Percentiles rank a stretch among this genome's conserved stretches.
Evolutionary conservation across 176 grass and related monocot genomes (phyloP).

Genomic region (Luzula sylvatica): DNA sequence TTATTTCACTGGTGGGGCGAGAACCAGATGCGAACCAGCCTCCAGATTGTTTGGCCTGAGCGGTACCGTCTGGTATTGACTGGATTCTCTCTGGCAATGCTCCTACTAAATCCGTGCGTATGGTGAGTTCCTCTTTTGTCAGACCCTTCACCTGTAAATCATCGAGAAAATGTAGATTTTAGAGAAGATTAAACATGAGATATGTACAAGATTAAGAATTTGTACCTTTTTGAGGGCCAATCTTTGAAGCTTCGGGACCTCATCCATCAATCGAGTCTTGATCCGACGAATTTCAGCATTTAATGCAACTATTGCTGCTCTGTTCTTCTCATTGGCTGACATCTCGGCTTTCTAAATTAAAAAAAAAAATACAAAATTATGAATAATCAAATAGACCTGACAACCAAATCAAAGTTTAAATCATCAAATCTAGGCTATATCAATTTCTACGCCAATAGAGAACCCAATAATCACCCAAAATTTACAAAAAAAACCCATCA

Average conservation of each 20-base stretch:
- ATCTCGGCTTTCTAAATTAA: conserved; percentile 70
- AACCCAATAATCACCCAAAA: conserved; percentile 3
- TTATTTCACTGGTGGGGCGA: conserved; percentile 44
- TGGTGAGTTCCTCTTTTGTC: conserved; percentile 74
- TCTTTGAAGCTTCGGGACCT: conserved; percentile 85
- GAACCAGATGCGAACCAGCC: conserved; percentile 68
- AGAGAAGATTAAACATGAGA: background rate
- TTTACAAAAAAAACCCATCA: too few relatives aligned
- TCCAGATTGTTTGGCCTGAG: conserved; percentile 61
- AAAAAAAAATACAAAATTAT: background rate
- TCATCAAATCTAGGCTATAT: too few relatives aligned
- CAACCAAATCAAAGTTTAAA: background rate
- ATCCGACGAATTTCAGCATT: conserved; percentile 87
- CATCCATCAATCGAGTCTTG: conserved; percentile 81
- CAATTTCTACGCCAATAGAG: too few relatives aligned
- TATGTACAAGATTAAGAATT: background rate
- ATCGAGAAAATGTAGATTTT: background rate
- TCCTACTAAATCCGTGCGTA: conserved; percentile 60
- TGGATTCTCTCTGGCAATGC: conserved; percentile 88
- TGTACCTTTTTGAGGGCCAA: conserved; percentile 83
- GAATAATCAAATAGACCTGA: background rate
- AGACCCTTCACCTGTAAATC: conserved; percentile 82
- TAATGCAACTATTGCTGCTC: conserved; percentile 56
- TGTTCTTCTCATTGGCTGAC: conserved; percentile 67
- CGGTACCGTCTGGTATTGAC: conserved; percentile 80